Conservation (phyloP, 805 yeast genomes). For the Zygosaccharomyces kombuchaensis region DNA sequence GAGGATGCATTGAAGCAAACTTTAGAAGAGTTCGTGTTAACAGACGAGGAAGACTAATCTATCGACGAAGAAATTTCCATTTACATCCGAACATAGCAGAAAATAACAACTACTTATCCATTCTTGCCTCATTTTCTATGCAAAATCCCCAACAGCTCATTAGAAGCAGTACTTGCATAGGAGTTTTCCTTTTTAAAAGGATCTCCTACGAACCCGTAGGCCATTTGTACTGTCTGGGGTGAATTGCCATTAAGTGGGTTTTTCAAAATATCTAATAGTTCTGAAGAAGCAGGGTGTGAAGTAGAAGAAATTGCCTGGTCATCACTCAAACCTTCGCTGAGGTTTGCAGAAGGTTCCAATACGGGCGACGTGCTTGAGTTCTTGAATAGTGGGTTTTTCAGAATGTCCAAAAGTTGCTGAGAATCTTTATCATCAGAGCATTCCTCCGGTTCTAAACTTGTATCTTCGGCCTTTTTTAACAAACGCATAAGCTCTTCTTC, state of each 20-base stretch:
- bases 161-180: slow-evolving; percentile 15
- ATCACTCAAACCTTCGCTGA: background rate
- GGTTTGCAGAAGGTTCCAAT: background rate
- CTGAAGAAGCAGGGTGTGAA: slow-evolving; percentile 16
- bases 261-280: slow-evolving; percentile 22
- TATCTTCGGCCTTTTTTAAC: slow-evolving; percentile 6
- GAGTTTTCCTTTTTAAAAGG: slow-evolving; percentile 4
- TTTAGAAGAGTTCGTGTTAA: slow-evolving; percentile 46
- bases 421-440: slow-evolving; percentile 2
- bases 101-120: slow-evolving; percentile 1
- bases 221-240: background rate
- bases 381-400: slow-evolving; percentile 5
- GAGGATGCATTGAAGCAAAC: slow-evolving; percentile 36
- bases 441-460: background rate
- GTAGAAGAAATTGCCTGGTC: background rate
- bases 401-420: slow-evolving; percentile 8
- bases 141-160: slow-evolving; percentile 26
- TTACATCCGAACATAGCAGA: slow-evolving; percentile 1
- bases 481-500: slow-evolving; percentile 15
- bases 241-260: slow-evolving; percentile 10
- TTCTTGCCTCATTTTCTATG: slow-evolving; percentile 14
- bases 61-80: background rate
- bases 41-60: slow-evolving; percentile 34
- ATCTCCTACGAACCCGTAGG: slow-evolving; percentile 1
- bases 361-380: background rate